Conservation (phyloP, 2,329 filamentous ascomycete genomes). For the Cladophialophora psammophila region DNA sequence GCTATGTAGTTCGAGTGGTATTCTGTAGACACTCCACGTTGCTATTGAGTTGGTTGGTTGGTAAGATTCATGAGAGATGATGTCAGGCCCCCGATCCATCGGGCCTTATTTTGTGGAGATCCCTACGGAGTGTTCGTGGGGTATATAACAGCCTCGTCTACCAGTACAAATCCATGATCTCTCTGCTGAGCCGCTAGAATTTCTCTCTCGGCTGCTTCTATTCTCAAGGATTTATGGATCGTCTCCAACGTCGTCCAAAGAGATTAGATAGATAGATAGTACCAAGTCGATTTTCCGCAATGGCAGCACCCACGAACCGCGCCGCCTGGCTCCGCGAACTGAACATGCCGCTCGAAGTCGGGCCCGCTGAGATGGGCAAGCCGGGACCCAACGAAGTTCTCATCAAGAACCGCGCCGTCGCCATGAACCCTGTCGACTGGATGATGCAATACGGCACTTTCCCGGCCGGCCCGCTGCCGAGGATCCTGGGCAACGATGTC, state of each 20-base stretch:
- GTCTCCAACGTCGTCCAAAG: not conserved
- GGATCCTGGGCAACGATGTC: conserved; percentile 43
- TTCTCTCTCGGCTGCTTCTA: not conserved
- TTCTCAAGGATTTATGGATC: not conserved
- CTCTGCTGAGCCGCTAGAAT: not conserved
- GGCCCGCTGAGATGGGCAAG: conserved; percentile 29
- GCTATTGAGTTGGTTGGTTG: not conserved
- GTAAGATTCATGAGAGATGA: not conserved
- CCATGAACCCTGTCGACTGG: conserved; percentile 47
- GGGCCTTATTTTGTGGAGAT: not conserved
- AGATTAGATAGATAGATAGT: not conserved
- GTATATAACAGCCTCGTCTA: not conserved
- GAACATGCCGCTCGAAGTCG: conserved; percentile 37
- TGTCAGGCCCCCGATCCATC: not conserved
- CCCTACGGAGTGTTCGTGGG: too few species aligned
- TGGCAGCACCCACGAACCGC: conserved; percentile 30
- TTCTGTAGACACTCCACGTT: not conserved
- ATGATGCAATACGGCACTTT: conserved; percentile 43
- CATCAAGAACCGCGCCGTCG: conserved; percentile 41
- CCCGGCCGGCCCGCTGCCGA: conserved; percentile 39
- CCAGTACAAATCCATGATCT: not conserved
- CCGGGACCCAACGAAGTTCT: conserved; percentile 39
- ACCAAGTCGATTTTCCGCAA: not conserved
- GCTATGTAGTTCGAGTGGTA: too few species aligned
- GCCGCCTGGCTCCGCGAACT: conserved; percentile 36